These are phyloP conservation scores for Colletotrichum sublineola DNA, from an alignment of 2,329 filamentous ascomycete genomes.

Conservation along the genomic window DNA sequence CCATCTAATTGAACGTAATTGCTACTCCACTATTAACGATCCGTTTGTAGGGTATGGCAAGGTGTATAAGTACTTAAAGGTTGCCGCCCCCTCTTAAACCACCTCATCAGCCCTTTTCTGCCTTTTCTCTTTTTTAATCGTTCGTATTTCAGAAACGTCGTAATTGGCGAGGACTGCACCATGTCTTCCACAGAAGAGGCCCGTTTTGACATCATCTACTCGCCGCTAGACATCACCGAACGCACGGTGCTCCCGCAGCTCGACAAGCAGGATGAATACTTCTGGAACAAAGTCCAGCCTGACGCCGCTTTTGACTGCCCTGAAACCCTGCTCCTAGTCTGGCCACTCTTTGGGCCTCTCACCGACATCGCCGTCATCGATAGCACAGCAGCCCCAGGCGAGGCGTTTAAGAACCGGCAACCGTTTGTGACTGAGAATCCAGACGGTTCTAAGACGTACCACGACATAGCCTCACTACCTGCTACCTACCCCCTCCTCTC, in stretches of 20 bases:
- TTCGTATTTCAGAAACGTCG: neutral
- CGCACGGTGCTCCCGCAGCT: slow-evolving; percentile 1
- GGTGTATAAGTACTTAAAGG: no score
- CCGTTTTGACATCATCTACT: neutral
- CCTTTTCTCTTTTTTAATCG: no score
- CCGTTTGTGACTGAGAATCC: slow-evolving; percentile 11
- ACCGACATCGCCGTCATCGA: slow-evolving; percentile 12
- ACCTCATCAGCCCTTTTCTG: no score
- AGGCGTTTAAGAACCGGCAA: slow-evolving; percentile 11
- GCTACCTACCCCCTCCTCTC: slow-evolving; percentile 25
- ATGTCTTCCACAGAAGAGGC: neutral
- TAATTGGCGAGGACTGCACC: neutral
- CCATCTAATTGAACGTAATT: no score
- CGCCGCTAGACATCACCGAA: neutral
- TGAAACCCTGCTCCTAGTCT: slow-evolving; percentile 19
- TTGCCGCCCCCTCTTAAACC: no score
- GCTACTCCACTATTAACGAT: no score
- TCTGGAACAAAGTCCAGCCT: slow-evolving; percentile 12
- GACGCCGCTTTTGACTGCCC: neutral
- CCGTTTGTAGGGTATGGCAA: no score
- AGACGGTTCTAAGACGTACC: slow-evolving; percentile 9
- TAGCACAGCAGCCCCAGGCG: slow-evolving; percentile 2
- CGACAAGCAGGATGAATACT: neutral
- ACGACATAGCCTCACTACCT: slow-evolving; percentile 8
- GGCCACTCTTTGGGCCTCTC: slow-evolving; percentile 14